These are phyloP conservation scores for Phytophthora megakarya DNA, from an alignment of 352 stramenopile species.

Conservation along the genomic window DNA sequence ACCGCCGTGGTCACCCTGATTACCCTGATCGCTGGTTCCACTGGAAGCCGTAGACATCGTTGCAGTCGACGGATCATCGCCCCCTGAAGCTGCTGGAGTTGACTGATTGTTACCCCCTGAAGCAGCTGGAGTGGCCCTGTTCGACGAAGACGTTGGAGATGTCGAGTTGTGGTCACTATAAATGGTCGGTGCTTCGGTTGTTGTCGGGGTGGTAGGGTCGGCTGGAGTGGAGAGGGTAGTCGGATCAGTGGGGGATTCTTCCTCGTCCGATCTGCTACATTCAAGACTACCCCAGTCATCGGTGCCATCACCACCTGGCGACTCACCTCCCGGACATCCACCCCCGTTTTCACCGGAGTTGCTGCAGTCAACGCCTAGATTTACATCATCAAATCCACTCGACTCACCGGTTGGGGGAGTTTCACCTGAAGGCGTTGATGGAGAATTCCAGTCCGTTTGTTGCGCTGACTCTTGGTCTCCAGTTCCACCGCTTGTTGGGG, in stretches of 20 bases:
- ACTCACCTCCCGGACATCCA: too few species aligned
- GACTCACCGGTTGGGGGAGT: slow-evolving; percentile 3
- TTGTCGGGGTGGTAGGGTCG: background rate
- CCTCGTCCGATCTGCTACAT: slow-evolving; percentile 28
- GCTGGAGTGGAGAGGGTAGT: too few species aligned
- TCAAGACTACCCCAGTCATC: too few species aligned
- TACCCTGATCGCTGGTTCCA: too few species aligned
- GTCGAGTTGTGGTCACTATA: slow-evolving; percentile 5
- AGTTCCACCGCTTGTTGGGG: too few species aligned
- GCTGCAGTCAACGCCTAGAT: slow-evolving; percentile 14
- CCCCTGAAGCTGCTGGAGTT: slow-evolving; percentile 8
- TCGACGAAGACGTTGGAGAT: slow-evolving; percentile 6
- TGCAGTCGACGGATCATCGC: background rate
- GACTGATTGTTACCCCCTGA: too few species aligned
- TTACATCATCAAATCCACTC: slow-evolving; percentile 10
- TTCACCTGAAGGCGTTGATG: background rate
- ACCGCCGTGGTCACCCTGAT: slow-evolving; percentile 6
- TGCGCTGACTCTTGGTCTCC: slow-evolving; percentile 3
- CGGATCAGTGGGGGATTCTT: too few species aligned
- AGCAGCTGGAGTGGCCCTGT: background rate
- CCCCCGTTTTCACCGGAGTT: slow-evolving; percentile 6
- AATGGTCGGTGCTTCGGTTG: background rate
- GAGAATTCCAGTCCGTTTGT: slow-evolving; percentile 7
- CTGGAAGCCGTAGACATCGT: slow-evolving; percentile 5
- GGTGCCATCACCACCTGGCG: too few species aligned